Conservation (phyloP, 176 grass and related monocot genomes). For the Calamus simplicifolius region DNA sequence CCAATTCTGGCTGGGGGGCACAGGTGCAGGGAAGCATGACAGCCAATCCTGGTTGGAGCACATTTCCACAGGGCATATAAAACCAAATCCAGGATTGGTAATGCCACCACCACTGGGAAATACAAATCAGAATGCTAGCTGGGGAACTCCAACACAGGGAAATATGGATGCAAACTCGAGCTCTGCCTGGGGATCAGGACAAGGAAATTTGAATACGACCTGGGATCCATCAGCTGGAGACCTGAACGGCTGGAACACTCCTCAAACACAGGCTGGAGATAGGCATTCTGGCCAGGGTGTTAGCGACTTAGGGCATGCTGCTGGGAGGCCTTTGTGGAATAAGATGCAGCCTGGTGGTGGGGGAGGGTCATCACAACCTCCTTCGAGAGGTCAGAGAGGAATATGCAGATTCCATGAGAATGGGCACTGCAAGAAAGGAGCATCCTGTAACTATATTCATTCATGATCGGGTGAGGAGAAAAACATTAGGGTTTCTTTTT, state of each 20-base stretch:
- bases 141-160: slow-evolving; percentile 41
- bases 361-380: slow-evolving; percentile 24
- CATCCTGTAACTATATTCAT: slow-evolving; percentile 37
- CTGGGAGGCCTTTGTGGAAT: slow-evolving; percentile 27
- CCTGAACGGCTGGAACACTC: slow-evolving; percentile 31
- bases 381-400: slow-evolving; percentile 1
- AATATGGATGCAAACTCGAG: slow-evolving; percentile 26
- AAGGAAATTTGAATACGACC: slow-evolving; percentile 47
- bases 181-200: slow-evolving; percentile 33
- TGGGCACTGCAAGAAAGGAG: slow-evolving; percentile 30
- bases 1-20: slow-evolving; percentile 33
- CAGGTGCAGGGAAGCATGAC: slow-evolving; percentile 52
- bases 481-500: no score
- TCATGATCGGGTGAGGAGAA: not conserved
- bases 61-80: slow-evolving; percentile 44
- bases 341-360: slow-evolving; percentile 18
- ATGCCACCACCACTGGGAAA: slow-evolving; percentile 34
- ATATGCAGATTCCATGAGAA: slow-evolving; percentile 25
- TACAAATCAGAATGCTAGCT: slow-evolving; percentile 36
- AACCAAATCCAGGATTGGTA: slow-evolving; percentile 57
- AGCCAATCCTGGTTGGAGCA: slow-evolving; percentile 42
- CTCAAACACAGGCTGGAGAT: slow-evolving; percentile 30
- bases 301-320: slow-evolving; percentile 8
- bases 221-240: slow-evolving; percentile 41
- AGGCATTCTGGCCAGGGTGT: slow-evolving; percentile 29